phyloP scores from a whole-genome alignment of 2,329 filamentous ascomycete species.

The Plectosphaerella sp. region DNA sequence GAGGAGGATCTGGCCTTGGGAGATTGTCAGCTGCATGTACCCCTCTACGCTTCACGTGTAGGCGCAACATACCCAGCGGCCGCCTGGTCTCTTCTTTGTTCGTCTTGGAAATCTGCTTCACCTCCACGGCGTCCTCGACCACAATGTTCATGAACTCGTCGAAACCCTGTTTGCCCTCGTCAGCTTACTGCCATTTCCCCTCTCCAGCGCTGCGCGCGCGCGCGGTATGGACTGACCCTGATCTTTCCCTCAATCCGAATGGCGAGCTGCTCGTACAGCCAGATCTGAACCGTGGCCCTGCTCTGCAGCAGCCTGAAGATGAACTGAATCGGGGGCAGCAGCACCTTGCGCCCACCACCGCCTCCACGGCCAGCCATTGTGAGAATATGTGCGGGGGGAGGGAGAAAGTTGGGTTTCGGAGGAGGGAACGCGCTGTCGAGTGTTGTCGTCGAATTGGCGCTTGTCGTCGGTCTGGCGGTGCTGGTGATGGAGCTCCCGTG shows the following conservation, averaged over 20 bases:
- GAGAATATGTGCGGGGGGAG: neutral
- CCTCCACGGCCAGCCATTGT: conserved; percentile 57
- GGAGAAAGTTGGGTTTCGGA: neutral
- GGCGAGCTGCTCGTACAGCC: conserved; percentile 93
- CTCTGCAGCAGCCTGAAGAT: conserved; percentile 76
- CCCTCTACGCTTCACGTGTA: neutral
- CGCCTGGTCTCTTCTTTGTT: conserved; percentile 72
- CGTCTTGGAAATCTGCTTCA: conserved; percentile 77
- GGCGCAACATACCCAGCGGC: conserved; percentile 60
- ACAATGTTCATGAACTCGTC: conserved; percentile 99
- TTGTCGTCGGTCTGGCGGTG: no score
- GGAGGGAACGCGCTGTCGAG: no score
- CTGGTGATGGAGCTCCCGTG: no score
- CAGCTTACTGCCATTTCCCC: conserved; percentile 71
- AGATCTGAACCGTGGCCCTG: conserved; percentile 84
- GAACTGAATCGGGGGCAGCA: conserved; percentile 55
- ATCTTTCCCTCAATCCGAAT: conserved; percentile 97
- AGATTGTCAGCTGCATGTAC: conserved; percentile 16
- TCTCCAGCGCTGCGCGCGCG: neutral
- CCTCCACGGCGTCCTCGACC: conserved; percentile 90
- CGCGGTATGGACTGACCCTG: conserved; percentile 53
- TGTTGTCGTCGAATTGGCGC: no score
- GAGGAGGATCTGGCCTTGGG: conserved; percentile 72
- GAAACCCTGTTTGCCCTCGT: conserved; percentile 63
- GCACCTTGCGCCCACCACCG: conserved; percentile 54